Base-by-base conservation (phyloP, 2,329 filamentous ascomycete species). In the Stenocarpella maydis region DNA sequence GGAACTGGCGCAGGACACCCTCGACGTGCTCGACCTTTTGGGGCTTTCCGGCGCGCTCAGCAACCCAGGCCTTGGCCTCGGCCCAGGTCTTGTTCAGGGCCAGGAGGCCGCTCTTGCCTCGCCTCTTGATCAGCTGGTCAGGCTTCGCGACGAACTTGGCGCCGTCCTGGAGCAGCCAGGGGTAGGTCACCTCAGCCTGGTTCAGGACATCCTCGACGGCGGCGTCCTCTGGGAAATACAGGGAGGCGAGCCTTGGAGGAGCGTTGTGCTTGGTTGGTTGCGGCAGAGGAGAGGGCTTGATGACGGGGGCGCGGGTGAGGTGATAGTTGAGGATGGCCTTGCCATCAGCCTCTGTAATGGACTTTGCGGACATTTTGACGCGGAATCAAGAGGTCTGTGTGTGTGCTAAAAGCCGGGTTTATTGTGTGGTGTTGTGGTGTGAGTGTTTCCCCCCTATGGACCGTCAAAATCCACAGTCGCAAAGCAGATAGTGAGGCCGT, bases 311-410 rank as follows among this genome's bases (percentile, higher is more conserved):
- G 81, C 96, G 92, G 78, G 96, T 98, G 85, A 99, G 94, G 88
- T 98, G 96, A 90, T 98, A 99, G 92, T 98, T 98, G 90, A 99
- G 90, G 87, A 99, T 98, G 89, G 96, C 96, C 92, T 99, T 99
- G 90, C 96, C 96, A 87, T 99, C 96, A 88, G 95, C 95, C 89
- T 99, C 96, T 88, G 92, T 86, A 81, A 99, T 98, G 76, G 95
- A 92, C 87, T 99, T 99, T 84, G 96, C 93, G 82, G 93, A 94
- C 94, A 97, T 97, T 79, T 79, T 88, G 67, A 60, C 55, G 69
- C 58, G 31, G 26, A 60, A 41, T 60, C 49, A n/a, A 58, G 69
- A 43, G 65, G 68, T 74, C 67, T 68, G 68, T 68, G 73, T 74
- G 68, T 68, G 68, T 68, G 73, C 69, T 71, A 75, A 67, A 63